These are phyloP conservation scores for Umbelopsis sp. DNA, from an alignment of 371 early-diverging fungal species.

Conservation along the genomic window DNA sequence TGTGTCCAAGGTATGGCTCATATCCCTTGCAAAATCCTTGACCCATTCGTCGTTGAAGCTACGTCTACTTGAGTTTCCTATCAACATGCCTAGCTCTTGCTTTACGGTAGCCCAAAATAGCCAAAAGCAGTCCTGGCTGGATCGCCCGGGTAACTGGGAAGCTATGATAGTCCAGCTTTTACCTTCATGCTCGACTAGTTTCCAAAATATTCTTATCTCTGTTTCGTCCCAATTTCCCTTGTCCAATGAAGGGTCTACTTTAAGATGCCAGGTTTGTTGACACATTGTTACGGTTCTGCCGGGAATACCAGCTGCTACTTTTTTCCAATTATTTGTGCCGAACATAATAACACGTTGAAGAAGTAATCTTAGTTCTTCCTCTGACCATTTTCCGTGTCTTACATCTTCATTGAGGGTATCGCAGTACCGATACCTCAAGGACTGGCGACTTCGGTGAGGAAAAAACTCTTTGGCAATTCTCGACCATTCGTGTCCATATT, in stretches of 20 bases:
- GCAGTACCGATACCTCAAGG: conserved; percentile 28
- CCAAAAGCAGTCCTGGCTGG: conserved; percentile 20
- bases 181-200: conserved; percentile 17
- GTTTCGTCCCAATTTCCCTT: conserved; percentile 28
- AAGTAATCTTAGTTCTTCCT: conserved; percentile 37
- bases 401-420: conserved; percentile 19
- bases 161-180: conserved; percentile 30
- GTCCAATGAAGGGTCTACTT: conserved; percentile 33
- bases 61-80: conserved; percentile 24
- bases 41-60: conserved; percentile 32
- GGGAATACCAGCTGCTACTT: conserved; percentile 45
- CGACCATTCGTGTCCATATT: conserved; percentile 33
- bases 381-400: conserved; percentile 30
- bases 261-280: conserved; percentile 26
- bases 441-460: conserved; percentile 30
- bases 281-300: conserved; percentile 36
- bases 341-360: conserved; percentile 40
- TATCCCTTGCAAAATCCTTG: conserved; percentile 25
- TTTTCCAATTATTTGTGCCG: conserved; percentile 41
- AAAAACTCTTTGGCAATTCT: conserved; percentile 29
- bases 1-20: conserved; percentile 26
- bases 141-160: conserved; percentile 32
- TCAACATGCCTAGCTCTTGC: conserved; percentile 19
- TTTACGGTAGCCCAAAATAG: conserved; percentile 30
- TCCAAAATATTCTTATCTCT: conserved; percentile 41